Evolutionary conservation across 2,329 filamentous ascomycete species (phyloP), one percentile per base, ranked within the genome.

Genomic region (Albophoma yamanashiensis): DNA sequence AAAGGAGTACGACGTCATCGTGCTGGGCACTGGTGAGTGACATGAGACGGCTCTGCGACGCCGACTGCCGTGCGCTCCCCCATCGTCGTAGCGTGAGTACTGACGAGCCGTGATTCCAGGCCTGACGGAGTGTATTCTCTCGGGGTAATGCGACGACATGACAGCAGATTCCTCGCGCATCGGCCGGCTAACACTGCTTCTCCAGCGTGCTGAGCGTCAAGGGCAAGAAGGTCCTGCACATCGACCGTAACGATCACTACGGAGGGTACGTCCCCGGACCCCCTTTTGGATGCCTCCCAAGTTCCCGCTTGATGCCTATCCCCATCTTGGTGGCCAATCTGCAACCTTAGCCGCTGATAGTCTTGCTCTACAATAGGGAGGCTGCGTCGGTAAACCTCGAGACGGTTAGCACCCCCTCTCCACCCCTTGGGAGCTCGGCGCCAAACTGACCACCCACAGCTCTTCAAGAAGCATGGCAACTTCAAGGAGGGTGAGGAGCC

Each of bases 141-240:
- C 93, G 74, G 94, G 93, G 92, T 96, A 89, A 89, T 73, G 79
- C 58, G 25, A 61, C 36, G 42, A 59, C n/a, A 17, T 14, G 55
- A 40, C 8, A 14, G 17, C 20, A 1, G 2, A 4, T n/a, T 22
- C 43, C 39, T 22, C 34, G 56, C 47, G 22, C 14, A 34, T 57
- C 38, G 15, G 43, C 25, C 27, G n/a, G 53, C 63, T 57, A 66
- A 62, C 70, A 92, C 34, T 27, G 17, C 42, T 38, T 56, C 43
- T 58, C 34, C 59, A 74, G 92, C 77, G 92, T 99, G 63, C 81
- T 97, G 74, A 96, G 92, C 80, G 93, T 97, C 71, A 97, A 97
- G 83, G 93, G 93, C 76, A 93, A 96, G 83, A 97, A 97, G 82
- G 94, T 99, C 72, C 85, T 99, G 66, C 94, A 99, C 81, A 96